Conservation (phyloP, 1,284 basidiomycete species). For the Acaromyces ingoldii region DNA sequence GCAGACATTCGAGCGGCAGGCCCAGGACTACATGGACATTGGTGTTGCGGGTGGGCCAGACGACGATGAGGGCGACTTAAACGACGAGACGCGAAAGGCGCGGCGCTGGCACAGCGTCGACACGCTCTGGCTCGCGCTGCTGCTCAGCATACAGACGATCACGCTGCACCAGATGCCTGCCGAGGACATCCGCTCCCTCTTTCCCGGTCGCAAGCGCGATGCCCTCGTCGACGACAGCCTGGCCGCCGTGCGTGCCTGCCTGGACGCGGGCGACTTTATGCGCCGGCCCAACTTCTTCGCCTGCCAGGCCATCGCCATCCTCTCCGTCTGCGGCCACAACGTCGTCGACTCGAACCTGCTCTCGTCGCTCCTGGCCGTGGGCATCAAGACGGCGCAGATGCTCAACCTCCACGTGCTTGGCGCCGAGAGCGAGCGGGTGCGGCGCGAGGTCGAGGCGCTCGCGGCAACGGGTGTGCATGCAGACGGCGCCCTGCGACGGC, state of each 20-base stretch:
- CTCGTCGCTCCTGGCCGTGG: constrained; percentile 26
- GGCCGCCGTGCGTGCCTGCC: constrained; percentile 23
- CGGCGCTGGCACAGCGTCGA: constrained; percentile 17
- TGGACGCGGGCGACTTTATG: constrained; percentile 24
- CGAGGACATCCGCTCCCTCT: constrained; percentile 13
- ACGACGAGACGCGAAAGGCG: neutral
- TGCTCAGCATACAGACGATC: constrained; percentile 27
- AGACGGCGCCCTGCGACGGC: constrained; percentile 18
- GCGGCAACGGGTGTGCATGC: constrained; percentile 15
- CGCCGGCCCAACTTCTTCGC: constrained; percentile 25
- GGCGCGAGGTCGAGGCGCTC: constrained; percentile 17
- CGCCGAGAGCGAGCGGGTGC: constrained; percentile 7
- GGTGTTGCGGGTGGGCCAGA: constrained; percentile 6
- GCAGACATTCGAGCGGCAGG: constrained; percentile 25
- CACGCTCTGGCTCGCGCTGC: constrained; percentile 27
- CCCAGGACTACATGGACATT: constrained; percentile 19
- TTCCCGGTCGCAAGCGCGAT: neutral
- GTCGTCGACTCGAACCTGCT: constrained; percentile 29
- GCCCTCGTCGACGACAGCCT: constrained; percentile 14
- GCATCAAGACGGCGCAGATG: constrained; percentile 31
- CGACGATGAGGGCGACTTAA: neutral
- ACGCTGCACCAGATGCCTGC: constrained; percentile 32
- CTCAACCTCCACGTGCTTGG: constrained; percentile 26
- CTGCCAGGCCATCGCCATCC: constrained; percentile 29
- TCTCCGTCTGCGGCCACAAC: constrained; percentile 32